Percentiles rank a stretch among this genome's conserved stretches.
These are phyloP conservation scores for Lophiostoma macrostomum DNA, from an alignment of 495 filamentous ascomycete species.

Conservation along the genomic window DNA sequence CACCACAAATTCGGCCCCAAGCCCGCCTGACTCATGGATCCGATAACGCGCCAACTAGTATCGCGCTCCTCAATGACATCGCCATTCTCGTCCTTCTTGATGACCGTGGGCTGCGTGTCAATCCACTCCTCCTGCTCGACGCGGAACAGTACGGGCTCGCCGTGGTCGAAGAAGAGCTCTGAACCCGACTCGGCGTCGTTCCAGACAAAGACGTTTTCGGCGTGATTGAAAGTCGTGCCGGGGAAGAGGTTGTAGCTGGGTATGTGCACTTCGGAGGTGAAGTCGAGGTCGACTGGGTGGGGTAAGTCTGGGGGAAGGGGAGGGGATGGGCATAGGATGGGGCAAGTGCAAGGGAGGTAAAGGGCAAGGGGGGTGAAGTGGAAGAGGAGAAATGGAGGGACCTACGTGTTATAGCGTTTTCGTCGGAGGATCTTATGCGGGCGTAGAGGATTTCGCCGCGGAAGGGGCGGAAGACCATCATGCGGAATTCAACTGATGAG, in stretches of 20 bases:
- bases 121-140: constrained; percentile 83
- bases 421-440: constrained; percentile 67
- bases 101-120: constrained; percentile 72
- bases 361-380: constrained; percentile 4
- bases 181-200: constrained; percentile 63
- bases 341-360: constrained; percentile 56
- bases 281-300: constrained; percentile 77
- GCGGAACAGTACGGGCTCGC: constrained; percentile 80
- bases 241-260: constrained; percentile 65
- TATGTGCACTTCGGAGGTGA: constrained; percentile 87
- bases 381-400: not conserved
- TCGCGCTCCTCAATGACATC: constrained; percentile 44
- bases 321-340: too few species aligned
- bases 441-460: constrained; percentile 85
- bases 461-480: constrained; percentile 94
- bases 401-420: constrained; percentile 71
- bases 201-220: constrained; percentile 81
- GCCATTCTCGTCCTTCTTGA: constrained; percentile 46
- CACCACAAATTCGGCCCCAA: constrained; percentile 34
- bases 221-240: constrained; percentile 65
- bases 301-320: too few species aligned
- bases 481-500: constrained; percentile 74
- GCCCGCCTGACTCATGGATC: constrained; percentile 30
- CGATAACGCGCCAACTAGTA: constrained; percentile 64
- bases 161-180: constrained; percentile 78